Conservation (phyloP, 805 yeast genomes). For the Zygoascus tannicola region DNA sequence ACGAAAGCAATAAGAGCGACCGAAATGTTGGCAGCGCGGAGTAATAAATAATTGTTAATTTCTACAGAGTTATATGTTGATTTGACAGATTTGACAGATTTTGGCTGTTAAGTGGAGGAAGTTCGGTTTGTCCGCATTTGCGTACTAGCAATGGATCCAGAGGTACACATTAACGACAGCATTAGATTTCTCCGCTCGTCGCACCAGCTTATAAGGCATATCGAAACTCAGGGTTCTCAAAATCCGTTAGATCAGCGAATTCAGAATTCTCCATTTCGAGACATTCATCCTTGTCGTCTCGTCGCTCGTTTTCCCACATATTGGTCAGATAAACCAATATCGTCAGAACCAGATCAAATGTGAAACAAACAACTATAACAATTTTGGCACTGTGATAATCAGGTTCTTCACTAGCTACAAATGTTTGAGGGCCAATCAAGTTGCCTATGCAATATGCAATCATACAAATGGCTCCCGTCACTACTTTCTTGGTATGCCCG, state of each 20-base stretch:
- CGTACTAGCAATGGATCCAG: too few relatives aligned
- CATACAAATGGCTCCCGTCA: conserved; percentile 48
- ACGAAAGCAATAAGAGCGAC: too few relatives aligned
- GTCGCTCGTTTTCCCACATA: conserved; percentile 38
- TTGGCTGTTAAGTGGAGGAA: too few relatives aligned
- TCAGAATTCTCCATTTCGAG: conserved; percentile 15
- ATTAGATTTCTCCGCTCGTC: neutral
- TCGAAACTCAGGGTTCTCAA: conserved; percentile 39
- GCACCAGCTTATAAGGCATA: conserved; percentile 8
- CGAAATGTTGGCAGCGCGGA: too few relatives aligned
- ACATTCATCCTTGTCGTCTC: conserved; percentile 35
- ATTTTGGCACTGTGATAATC: conserved; percentile 45
- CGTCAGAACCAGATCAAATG: conserved; percentile 35
- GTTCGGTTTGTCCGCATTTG: too few relatives aligned
- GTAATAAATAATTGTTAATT: too few relatives aligned
- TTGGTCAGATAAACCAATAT: conserved; percentile 16
- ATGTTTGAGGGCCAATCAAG: conserved; percentile 66
- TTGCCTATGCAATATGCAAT: conserved; percentile 62
- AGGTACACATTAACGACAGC: neutral
- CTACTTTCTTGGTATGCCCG: conserved; percentile 66
- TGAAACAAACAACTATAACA: conserved; percentile 44
- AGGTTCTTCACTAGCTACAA: conserved; percentile 50
- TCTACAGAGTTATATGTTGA: too few relatives aligned
- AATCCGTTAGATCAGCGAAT: conserved; percentile 40
- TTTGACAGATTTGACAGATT: too few relatives aligned